Conservation (phyloP, 2,329 filamentous ascomycete species). For the Nothophaeocryptopus gaeumannii region DNA sequence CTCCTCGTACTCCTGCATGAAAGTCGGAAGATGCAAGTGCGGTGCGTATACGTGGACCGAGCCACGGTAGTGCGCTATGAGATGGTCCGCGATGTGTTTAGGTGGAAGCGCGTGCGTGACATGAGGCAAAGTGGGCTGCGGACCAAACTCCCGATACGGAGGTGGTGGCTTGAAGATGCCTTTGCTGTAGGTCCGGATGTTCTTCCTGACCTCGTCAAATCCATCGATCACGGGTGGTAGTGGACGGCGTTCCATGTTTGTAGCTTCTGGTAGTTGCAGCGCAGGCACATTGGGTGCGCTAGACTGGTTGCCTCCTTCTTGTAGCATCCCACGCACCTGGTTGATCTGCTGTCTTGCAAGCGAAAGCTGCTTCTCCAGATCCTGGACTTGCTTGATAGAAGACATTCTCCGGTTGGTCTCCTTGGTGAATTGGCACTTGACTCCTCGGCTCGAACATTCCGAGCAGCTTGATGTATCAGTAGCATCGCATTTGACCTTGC, state of each 20-base stretch:
- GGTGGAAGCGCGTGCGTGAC: slow-evolving; percentile 59
- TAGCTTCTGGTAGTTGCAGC: slow-evolving; percentile 34
- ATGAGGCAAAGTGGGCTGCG: slow-evolving; percentile 47
- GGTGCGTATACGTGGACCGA: slow-evolving; percentile 79
- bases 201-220: slow-evolving; percentile 67
- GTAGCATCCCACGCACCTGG: slow-evolving; percentile 65
- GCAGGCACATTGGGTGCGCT: slow-evolving; percentile 26
- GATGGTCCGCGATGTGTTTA: slow-evolving; percentile 65
- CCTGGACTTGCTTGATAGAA: slow-evolving; percentile 98
- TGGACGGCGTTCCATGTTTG: slow-evolving; percentile 56
- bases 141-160: slow-evolving; percentile 58
- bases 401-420: slow-evolving; percentile 99
- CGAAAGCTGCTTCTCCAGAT: slow-evolving; percentile 87
- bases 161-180: slow-evolving; percentile 78
- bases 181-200: slow-evolving; percentile 69
- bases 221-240: slow-evolving; percentile 63
- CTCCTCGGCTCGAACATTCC: slow-evolving; percentile 92
- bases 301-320: slow-evolving; percentile 46
- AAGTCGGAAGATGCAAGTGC: slow-evolving; percentile 82
- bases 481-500: slow-evolving; percentile 83
- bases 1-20: slow-evolving; percentile 71
- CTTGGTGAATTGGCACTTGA: slow-evolving; percentile 98
- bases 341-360: slow-evolving; percentile 76
- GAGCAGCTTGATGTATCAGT: slow-evolving; percentile 96
- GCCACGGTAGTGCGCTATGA: slow-evolving; percentile 72